A percentile compares a stretch with the other conserved stretches of the same genome.
phyloP scores from a whole-genome alignment of 1,284 basidiomycete species.

The Thelephora terrestris region DNA sequence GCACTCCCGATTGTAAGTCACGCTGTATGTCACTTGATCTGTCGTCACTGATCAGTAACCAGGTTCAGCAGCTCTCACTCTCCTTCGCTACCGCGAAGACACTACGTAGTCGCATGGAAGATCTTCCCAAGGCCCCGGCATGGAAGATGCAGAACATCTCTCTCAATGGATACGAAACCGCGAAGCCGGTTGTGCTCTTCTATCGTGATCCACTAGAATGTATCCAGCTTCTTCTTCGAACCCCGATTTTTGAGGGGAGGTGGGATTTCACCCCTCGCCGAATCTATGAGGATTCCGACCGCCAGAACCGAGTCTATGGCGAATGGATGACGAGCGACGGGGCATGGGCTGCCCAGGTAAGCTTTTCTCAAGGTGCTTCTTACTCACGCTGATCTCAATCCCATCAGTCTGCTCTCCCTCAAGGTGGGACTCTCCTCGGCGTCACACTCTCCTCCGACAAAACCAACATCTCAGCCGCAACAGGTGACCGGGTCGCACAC shows the following conservation, averaged over 20 bases:
- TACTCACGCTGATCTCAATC: too few species aligned
- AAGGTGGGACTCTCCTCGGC: neutral
- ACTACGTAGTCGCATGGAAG: neutral
- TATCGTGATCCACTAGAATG: too few species aligned
- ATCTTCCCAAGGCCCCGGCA: constrained; percentile 12
- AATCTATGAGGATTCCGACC: too few species aligned
- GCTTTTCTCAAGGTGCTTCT: too few species aligned
- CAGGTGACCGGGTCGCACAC: neutral
- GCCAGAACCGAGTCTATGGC: neutral
- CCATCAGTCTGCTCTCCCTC: neutral
- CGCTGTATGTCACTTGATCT: neutral
- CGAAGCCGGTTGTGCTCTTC: too few species aligned
- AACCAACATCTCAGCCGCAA: neutral
- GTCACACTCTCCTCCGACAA: neutral
- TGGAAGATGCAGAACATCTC: constrained; percentile 23
- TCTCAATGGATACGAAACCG: constrained; percentile 31
- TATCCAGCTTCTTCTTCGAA: neutral
- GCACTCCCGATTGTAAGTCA: constrained; percentile 48
- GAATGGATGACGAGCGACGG: neutral
- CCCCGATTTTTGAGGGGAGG: neutral
- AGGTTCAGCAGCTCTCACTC: neutral
- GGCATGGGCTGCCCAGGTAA: neutral
- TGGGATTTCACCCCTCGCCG: neutral
- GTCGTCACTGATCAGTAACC: neutral
- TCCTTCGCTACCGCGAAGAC: neutral